phyloP scores from a whole-genome alignment of 371 early-diverging fungal genomes.

The Apophysomyces variabilis region DNA sequence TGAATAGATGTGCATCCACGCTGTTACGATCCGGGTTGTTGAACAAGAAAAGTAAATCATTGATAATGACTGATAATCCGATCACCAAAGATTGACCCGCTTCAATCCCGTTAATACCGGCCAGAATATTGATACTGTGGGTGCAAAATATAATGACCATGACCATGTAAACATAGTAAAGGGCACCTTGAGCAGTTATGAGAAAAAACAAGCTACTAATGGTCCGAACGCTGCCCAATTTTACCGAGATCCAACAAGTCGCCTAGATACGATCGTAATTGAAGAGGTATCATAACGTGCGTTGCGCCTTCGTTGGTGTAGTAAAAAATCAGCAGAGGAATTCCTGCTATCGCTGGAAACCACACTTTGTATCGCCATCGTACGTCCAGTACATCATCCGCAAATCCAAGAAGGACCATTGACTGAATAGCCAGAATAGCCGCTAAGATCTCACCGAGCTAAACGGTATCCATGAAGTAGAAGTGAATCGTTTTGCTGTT shows the following conservation, averaged over 20 bases:
- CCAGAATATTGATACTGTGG: conserved; percentile 97
- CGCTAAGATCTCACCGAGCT: conserved; percentile 87
- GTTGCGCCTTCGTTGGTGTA: conserved; percentile 90
- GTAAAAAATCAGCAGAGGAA: conserved; percentile 95
- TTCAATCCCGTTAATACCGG: conserved; percentile 98
- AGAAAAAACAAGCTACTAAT: background rate
- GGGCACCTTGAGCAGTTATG: conserved; percentile 53
- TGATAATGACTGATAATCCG: conserved; percentile 79
- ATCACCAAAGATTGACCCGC: conserved; percentile 93
- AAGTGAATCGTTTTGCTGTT: background rate
- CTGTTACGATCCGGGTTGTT: conserved; percentile 52
- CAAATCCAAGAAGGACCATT: conserved; percentile 97
- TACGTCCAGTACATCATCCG: conserved; percentile 97
- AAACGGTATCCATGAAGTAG: conserved; percentile 1
- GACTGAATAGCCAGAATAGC: conserved; percentile 88
- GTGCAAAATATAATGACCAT: conserved; percentile 93
- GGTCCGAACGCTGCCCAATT: background rate
- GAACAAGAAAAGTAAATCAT: conserved; percentile 74
- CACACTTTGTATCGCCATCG: conserved; percentile 96
- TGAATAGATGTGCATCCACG: conserved; percentile 78
- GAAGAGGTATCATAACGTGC: conserved; percentile 84
- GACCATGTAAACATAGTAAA: conserved; percentile 94
- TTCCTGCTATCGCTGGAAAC: conserved; percentile 91
- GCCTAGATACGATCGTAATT: conserved; percentile 75
- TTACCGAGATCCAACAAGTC: conserved; percentile 83